phyloP scores from a whole-genome alignment of 2,329 filamentous ascomycete genomes.

The Colletotrichum cordylinicola region DNA sequence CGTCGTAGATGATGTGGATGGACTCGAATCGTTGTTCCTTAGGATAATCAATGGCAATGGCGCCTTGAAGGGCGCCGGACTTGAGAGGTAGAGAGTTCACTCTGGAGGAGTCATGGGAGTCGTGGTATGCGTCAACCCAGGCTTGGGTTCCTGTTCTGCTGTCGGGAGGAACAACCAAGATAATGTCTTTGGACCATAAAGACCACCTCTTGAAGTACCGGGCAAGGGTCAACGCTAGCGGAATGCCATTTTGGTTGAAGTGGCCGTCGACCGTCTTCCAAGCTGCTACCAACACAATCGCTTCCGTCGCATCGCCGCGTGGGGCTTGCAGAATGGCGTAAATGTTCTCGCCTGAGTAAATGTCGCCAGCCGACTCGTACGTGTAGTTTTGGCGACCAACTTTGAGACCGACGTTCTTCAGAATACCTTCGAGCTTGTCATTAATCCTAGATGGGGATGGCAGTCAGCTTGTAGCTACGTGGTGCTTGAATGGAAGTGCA shows the following conservation, averaged over 20 bases:
- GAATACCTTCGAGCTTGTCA: slow-evolving; percentile 75
- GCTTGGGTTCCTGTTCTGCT: slow-evolving; percentile 90
- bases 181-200: slow-evolving; percentile 98
- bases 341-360: slow-evolving; percentile 82
- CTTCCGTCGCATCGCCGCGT: slow-evolving; percentile 94
- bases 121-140: slow-evolving; percentile 98
- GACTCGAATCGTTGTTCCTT: slow-evolving; percentile 85
- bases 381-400: slow-evolving; percentile 87
- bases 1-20: slow-evolving; percentile 92
- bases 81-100: slow-evolving; percentile 85
- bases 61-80: slow-evolving; percentile 90
- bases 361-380: slow-evolving; percentile 79
- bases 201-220: slow-evolving; percentile 98
- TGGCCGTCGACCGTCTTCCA: slow-evolving; percentile 83
- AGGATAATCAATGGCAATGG: slow-evolving; percentile 91
- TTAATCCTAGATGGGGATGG: slow-evolving; percentile 56
- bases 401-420: slow-evolving; percentile 83
- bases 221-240: slow-evolving; percentile 83
- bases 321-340: slow-evolving; percentile 95
- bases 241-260: slow-evolving; percentile 86
- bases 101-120: slow-evolving; percentile 75
- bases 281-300: slow-evolving; percentile 88
- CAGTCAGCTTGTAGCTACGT: background rate
- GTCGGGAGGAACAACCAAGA: slow-evolving; percentile 87
- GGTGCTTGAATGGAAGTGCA: background rate